phyloP scores from a whole-genome alignment of 2,329 filamentous ascomycete genomes.

The Daldinia sp. region DNA sequence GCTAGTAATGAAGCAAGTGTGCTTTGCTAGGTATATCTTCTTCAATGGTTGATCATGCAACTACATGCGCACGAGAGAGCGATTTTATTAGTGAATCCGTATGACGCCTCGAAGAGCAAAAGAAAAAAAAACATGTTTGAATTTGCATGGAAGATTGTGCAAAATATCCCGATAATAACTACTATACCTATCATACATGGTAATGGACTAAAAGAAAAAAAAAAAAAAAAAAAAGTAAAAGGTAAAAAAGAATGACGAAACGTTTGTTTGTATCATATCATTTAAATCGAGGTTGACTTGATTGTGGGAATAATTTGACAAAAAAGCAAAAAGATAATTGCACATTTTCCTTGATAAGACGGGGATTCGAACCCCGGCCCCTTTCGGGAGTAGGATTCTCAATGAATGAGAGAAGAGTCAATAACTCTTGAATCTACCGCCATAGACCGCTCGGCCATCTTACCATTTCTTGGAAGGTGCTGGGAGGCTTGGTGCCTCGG shows the following conservation, averaged over 20 bases:
- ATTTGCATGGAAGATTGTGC: not conserved
- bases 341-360: constrained; percentile 28
- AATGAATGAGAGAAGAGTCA: constrained; percentile 18
- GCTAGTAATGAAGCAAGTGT: not conserved
- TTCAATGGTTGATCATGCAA: not conserved
- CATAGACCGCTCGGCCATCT: constrained; percentile 41
- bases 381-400: constrained; percentile 37
- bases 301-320: no score
- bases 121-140: not conserved
- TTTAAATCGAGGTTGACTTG: no score
- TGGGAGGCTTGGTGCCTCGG: constrained; percentile 3
- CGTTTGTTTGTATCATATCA: not conserved
- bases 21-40: no score
- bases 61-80: no score
- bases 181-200: no score
- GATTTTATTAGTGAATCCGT: not conserved
- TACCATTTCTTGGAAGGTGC: constrained; percentile 19
- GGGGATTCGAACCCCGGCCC: constrained; percentile 39
- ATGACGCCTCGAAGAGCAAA: not conserved
- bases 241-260: not conserved
- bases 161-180: not conserved
- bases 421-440: constrained; percentile 38
- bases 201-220: not conserved
- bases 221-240: not conserved
- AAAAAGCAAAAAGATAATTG: constrained; percentile 2